A percentile compares a stretch with the other conserved stretches of the same genome.
Evolutionary conservation across 306 rosid species (phyloP).

Genomic region (Senna siamea): DNA sequence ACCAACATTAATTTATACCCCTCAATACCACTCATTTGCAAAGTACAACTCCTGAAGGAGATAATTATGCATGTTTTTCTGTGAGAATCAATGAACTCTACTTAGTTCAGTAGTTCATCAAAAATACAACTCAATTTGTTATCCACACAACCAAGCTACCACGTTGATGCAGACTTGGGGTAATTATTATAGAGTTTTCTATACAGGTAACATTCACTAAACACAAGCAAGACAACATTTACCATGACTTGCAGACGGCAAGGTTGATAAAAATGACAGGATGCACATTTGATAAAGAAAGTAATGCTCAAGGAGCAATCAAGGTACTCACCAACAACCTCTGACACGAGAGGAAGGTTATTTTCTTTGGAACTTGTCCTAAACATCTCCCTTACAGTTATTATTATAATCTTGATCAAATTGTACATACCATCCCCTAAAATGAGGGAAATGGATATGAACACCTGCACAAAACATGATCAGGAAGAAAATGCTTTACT

Average conservation of each 20-base stretch:
- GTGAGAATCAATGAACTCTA: conserved; percentile 5
- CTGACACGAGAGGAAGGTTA: conserved; percentile 65
- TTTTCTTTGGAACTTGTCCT: conserved; percentile 53
- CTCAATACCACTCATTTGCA: not conserved
- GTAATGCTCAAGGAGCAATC: conserved; percentile 22
- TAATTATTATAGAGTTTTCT: not conserved
- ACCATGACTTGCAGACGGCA: conserved; percentile 17
- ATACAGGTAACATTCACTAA: not conserved
- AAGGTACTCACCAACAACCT: conserved; percentile 58
- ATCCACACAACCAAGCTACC: not conserved
- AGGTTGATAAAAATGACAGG: conserved; percentile 2
- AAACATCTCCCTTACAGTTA: conserved; percentile 70
- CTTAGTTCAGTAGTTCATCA: conserved; percentile 12
- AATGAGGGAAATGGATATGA: conserved; percentile 75
- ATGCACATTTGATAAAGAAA: conserved; percentile 9
- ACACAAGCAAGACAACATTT: conserved; percentile 18
- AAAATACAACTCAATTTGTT: not conserved
- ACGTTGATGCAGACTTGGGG: not conserved
- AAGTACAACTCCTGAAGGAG: not conserved
- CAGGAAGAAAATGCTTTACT: not conserved
- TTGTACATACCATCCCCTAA: conserved; percentile 94
- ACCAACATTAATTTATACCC: conserved; percentile 8
- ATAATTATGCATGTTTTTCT: not conserved
- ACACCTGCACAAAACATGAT: conserved; percentile 50
- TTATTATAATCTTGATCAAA: conserved; percentile 69